These are phyloP conservation scores for Panicum miliaceum DNA, from an alignment of 176 grass and related monocot species.

Conservation along the genomic window DNA sequence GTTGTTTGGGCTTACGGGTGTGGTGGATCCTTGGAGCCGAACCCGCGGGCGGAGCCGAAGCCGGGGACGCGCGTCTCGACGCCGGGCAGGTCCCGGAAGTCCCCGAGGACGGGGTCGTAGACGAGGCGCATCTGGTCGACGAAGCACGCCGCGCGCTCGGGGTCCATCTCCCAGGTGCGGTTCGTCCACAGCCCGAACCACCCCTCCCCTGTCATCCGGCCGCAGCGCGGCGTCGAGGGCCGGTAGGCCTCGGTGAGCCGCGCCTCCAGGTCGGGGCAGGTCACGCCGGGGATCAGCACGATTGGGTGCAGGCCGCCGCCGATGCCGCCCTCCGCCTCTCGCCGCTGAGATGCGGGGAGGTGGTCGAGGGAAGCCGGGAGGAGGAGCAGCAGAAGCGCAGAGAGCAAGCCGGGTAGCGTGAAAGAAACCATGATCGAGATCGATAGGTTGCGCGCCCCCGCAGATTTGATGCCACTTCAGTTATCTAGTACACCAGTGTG, in stretches of 20 bases:
- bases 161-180: not conserved
- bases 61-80: not conserved
- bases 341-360: no score
- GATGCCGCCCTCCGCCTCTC: no score
- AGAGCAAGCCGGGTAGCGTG: no score
- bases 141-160: not conserved
- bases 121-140: constrained; percentile 15
- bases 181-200: constrained; percentile 22
- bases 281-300: not conserved
- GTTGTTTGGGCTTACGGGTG: not conserved
- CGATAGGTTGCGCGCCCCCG: no score
- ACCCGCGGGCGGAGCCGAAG: constrained; percentile 3
- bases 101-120: not conserved
- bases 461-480: no score
- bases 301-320: not conserved
- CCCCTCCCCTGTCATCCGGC: not conserved
- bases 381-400: no score
- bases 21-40: not conserved
- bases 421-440: no score
- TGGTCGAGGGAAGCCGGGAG: no score
- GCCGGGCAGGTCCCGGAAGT: constrained; percentile 13
- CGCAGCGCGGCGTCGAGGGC: not conserved
- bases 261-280: not conserved
- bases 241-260: not conserved
- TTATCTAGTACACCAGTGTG: no score